Evolutionary conservation across 1,139 yeast genomes (phyloP), one percentile per base, ranked within the genome.

Genomic region (Casaregolazyma lundiana): DNA sequence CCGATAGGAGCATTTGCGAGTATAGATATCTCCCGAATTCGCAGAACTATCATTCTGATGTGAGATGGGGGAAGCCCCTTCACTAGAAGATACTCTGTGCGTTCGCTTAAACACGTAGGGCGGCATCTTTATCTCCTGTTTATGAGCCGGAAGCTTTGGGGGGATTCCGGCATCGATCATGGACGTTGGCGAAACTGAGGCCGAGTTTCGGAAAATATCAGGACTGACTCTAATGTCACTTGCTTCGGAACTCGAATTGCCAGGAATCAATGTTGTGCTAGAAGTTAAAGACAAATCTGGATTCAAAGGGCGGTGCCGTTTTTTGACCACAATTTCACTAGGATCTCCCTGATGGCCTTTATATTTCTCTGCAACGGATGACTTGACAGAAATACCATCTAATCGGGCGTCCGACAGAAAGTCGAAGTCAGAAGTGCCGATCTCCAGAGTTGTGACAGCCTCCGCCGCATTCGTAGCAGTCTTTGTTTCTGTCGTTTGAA

Each of bases 81-180:
- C 40, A 9, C 32, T 22, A 16, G 26, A 11, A 11, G 35, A 41
- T 30, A 46, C 24, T 30, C 29, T 35, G 41, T 20, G 45, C 20
- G 42, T 34, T 35, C 19, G 11, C 19, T n/a, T 20, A 29, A 24
- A 24, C 18, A 24, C 18, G n/a, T 22, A 15, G 9, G 17, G 22
- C n/a, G 45, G 30, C 18, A 36, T 17, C 24, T 39, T 37, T 38
- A 46, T 22, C 19, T 42, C 41, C 8, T 41, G 38, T 22, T 44
- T 18, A 43, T 60, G 64, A 9, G 55, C 51, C 3, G 64, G 64
- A 4, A 59, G 62, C 38, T 49, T 48, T 1, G 64, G 64, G 9
- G 63, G 64, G 35, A 60, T 57, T 13, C 64, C 64, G 6, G 59
- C 62, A 45, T 53, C 52, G 19, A 55, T 46, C 17, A 45, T 21